Evolutionary conservation across 441 rosid species (phyloP).

Genomic region (Syzygium malaccense): DNA sequence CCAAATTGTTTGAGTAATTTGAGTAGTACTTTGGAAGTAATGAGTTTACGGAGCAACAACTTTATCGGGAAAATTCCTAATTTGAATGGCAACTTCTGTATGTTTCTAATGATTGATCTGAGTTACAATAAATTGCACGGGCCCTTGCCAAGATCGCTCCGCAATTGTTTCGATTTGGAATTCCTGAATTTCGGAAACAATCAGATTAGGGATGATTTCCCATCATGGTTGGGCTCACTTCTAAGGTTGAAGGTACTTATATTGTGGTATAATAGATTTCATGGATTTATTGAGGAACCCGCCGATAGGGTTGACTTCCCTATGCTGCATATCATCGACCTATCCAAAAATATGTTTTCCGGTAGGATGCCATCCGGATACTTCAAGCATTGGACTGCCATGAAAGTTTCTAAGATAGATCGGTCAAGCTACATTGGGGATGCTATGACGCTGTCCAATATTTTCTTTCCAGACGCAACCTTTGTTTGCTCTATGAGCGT

Average conservation of each 20-base stretch:
- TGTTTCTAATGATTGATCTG: slow-evolving; percentile 22
- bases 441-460: too few species aligned
- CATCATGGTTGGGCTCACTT: slow-evolving; percentile 29
- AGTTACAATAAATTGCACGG: slow-evolving; percentile 14
- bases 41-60: slow-evolving; percentile 13
- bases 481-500: slow-evolving; percentile 2
- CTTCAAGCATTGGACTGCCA: slow-evolving; percentile 12
- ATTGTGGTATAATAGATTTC: slow-evolving; percentile 17
- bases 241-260: slow-evolving; percentile 4
- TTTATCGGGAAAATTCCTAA: slow-evolving; percentile 18
- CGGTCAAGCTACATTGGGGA: not conserved
- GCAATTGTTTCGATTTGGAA: slow-evolving; percentile 4
- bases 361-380: slow-evolving; percentile 9
- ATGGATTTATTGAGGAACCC: slow-evolving; percentile 1
- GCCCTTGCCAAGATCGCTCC: slow-evolving; percentile 14
- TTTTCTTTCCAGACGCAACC: too few species aligned
- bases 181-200: slow-evolving; percentile 11
- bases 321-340: not conserved
- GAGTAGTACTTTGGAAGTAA: not conserved
- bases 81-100: not conserved
- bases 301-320: not conserved
- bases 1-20: slow-evolving; percentile 11
- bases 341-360: not conserved
- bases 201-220: slow-evolving; percentile 15
- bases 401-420: not conserved